These are phyloP conservation scores for Acer campestre DNA, from an alignment of 345 rosid species.

Conservation along the genomic window DNA sequence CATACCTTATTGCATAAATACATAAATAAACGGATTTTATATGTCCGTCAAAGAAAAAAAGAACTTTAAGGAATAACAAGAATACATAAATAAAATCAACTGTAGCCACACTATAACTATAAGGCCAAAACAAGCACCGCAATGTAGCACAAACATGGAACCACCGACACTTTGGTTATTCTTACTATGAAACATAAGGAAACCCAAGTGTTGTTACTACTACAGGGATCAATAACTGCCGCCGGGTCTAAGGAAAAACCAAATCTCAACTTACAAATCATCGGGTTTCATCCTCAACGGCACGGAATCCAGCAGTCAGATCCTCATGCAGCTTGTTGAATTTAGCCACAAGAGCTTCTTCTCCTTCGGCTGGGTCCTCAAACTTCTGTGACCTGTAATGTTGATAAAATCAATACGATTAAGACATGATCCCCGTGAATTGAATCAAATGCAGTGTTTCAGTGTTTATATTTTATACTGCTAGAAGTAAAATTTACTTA, in stretches of 20 bases:
- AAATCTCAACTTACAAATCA: conserved; percentile 36
- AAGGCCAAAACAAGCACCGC: conserved; percentile 24
- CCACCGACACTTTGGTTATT: conserved; percentile 21
- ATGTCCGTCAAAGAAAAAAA: conserved; percentile 10
- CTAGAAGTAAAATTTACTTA: conserved; percentile 31
- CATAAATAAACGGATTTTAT: conserved; percentile 15
- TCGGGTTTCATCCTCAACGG: conserved; percentile 92
- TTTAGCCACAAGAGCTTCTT: conserved; percentile 78
- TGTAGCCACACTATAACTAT: conserved; percentile 20
- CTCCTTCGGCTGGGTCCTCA: conserved; percentile 99
- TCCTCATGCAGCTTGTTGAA: conserved; percentile 85
- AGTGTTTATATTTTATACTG: background rate
- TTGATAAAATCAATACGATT: conserved; percentile 9
- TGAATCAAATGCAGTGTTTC: background rate
- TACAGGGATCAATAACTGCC: conserved; percentile 10
- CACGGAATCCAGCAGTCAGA: conserved; percentile 92
- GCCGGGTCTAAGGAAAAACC: background rate
- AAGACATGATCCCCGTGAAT: background rate
- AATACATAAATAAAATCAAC: conserved; percentile 7
- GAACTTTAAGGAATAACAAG: background rate
- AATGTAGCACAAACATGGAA: conserved; percentile 1
- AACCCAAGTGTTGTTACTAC: conserved; percentile 9
- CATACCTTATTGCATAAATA: conserved; percentile 42
- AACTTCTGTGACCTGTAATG: conserved; percentile 87
- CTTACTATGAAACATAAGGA: background rate